Base-by-base conservation (phyloP, 768 basidiomycete species). In the Vishniacozyma victoriae region DNA sequence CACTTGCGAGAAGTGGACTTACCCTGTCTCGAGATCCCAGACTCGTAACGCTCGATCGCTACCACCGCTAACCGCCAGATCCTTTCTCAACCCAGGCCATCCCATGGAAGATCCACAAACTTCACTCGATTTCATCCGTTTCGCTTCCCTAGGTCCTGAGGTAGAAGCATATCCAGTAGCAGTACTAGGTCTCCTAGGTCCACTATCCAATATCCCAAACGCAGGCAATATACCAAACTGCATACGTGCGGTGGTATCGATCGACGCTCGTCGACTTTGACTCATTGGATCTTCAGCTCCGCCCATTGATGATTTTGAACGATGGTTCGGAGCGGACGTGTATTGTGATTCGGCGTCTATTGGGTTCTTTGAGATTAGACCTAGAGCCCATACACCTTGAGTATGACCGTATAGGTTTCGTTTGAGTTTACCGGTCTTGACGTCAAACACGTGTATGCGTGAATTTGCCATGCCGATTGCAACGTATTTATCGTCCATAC, bases 41-140 rank as follows among this genome's bases (percentile, higher is more conserved):
- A 99, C 87, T 27, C 85, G 77, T n/a, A 99, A 74, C 37, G 81
- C 79, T 59, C 91, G 85, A 65, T 99, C 93, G 61, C 93, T 95
- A 4, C 91, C 92, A 1, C 87, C 92, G 51, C 85, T 90, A 19
- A 97, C 85, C 16, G 93, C 81, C 4, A 95, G 74, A 5, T 87
- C 76, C 41, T 81, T 80, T 1, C 82, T 80, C 65, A 92, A 87
- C 0, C 92, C 91, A 24, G 35, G 35, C 87, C 89, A 96, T 1
- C 93, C 93, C 44, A 81, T 78, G 0, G 85, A 83, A 2, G 86
- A 79, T 44, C 81, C 80, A 52, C 82, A 81, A 14, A 68, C 63
- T 45, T 72, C 70, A 25, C 78, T 82, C 29, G 75, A 76, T 46
- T 76, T 76, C 38, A 54, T 48, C 35, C 41, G 51, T 45, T 53